Evolutionary conservation across 1,139 yeast genomes (phyloP), one percentile per base, ranked within the genome.

Genomic region (Suhomyces chickasaworum): DNA sequence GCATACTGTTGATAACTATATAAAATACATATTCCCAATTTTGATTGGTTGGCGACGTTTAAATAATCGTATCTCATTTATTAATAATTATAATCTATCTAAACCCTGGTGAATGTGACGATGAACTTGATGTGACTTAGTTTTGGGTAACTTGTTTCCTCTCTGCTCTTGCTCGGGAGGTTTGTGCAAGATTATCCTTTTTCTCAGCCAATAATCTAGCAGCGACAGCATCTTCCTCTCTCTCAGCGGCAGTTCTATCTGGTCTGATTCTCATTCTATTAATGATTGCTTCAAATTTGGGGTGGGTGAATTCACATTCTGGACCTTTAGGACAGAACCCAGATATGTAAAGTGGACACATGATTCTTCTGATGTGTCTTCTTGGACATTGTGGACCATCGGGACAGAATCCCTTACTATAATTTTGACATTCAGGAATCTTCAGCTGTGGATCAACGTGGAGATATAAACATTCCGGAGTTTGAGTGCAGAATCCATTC

Each of bases 401-500:
- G 12, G 90, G 89, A 69, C 99, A 93, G 62, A 89, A 93, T 0
- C 99, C 99, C 57, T 81, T 75, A 46, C 85, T 84, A 64, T 90
- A 93, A 59, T 86, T 86, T 40, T 79, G 79, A 61, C 99, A 93
- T 50, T 86, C 88, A 0, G 97, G 96, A 18, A 90, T 83, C 65
- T 88, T 89, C 58, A 85, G 81, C 59, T 82, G 85, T 4, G 97
- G 97, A 62, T 90, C 97, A 21, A 91, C 84, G 64, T 95, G 99
- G 45, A 89, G 74, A 65, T 90, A 93, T 46, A 90, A 81, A 62
- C 99, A 95, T 61, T 95, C 99, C 1, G 97, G 95, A 1, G 93
- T 81, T 63, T 91, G 97, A 8, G 96, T 87, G 66, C 99, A 95
- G 61, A 80, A 86, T 6, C 99, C 99, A 62, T 89, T 90, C 65